These are phyloP conservation scores for Diversispora eburnea DNA, from an alignment of 192 early-diverging fungal species.

Conservation along the genomic window DNA sequence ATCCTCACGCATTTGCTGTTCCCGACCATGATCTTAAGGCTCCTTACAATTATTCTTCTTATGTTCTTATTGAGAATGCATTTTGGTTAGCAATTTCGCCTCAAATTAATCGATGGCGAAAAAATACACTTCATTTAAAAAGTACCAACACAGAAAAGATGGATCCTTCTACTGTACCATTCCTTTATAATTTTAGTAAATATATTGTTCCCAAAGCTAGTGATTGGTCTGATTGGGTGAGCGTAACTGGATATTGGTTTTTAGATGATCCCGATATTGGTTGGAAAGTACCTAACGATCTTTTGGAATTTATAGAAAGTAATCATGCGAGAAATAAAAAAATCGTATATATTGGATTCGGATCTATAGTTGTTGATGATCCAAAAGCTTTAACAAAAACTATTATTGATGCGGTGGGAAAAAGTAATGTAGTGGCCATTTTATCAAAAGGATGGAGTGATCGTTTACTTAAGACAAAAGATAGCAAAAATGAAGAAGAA, in stretches of 20 bases:
- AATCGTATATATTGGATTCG: conserved; percentile 75
- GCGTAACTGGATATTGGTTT: conserved; percentile 74
- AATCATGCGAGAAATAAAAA: conserved; percentile 36
- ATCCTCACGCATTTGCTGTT: conserved; percentile 69
- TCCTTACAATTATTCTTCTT: conserved; percentile 63
- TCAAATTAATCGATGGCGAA: conserved; percentile 57
- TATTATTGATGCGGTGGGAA: conserved; percentile 61
- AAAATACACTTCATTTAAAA: conserved; percentile 41
- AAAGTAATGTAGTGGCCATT: conserved; percentile 63
- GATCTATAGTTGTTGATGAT: conserved; percentile 71
- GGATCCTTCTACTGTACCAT: conserved; percentile 54
- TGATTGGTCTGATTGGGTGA: conserved; percentile 68
- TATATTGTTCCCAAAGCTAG: conserved; percentile 54
- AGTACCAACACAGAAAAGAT: conserved; percentile 50
- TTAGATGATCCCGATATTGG: conserved; percentile 59
- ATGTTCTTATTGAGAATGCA: conserved; percentile 65
- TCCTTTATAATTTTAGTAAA: conserved; percentile 62
- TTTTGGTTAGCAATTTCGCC: conserved; percentile 60
- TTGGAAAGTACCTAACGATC: conserved; percentile 52
- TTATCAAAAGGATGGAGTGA: conserved; percentile 73
- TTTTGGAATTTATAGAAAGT: conserved; percentile 55
- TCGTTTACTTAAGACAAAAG: conserved; percentile 38
- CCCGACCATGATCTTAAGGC: conserved; percentile 46
- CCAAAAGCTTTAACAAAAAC: conserved; percentile 57
- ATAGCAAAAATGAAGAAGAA: conserved; percentile 35